A percentile compares a stretch with the other conserved stretches of the same genome.
These are phyloP conservation scores for Ophiostoma australiae DNA, from an alignment of 2,329 filamentous ascomycete genomes.

Conservation along the genomic window DNA sequence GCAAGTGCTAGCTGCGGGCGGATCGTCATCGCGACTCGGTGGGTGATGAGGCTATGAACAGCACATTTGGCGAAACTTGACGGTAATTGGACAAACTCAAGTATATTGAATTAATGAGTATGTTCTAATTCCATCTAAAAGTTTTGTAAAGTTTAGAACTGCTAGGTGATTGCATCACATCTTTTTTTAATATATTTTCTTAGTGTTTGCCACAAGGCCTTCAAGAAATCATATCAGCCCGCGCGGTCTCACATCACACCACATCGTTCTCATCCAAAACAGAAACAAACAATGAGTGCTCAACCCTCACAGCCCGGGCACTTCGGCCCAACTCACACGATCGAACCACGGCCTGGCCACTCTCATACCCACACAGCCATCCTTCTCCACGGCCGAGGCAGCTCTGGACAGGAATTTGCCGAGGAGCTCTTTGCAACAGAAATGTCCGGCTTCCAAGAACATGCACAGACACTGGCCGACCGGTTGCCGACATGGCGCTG, in stretches of 20 bases:
- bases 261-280: no score
- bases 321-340: background rate
- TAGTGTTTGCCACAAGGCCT: no score
- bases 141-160: no score
- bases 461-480: slow-evolving; percentile 35
- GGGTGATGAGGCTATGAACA: background rate
- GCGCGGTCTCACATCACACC: no score
- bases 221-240: no score
- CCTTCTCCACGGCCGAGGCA: background rate
- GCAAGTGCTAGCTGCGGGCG: background rate
- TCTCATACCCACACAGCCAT: background rate
- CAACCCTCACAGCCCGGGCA: no score
- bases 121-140: no score
- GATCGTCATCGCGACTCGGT: background rate
- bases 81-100: no score
- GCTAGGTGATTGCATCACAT: no score
- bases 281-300: no score
- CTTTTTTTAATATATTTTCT: no score
- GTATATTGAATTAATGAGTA: no score
- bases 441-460: background rate
- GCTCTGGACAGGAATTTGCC: background rate
- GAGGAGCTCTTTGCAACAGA: background rate
- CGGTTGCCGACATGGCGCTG: slow-evolving; percentile 43
- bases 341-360: background rate
- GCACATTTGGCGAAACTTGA: background rate